These are phyloP conservation scores for Gyrodon lividus DNA, from an alignment of 768 basidiomycete genomes.

Conservation along the genomic window DNA sequence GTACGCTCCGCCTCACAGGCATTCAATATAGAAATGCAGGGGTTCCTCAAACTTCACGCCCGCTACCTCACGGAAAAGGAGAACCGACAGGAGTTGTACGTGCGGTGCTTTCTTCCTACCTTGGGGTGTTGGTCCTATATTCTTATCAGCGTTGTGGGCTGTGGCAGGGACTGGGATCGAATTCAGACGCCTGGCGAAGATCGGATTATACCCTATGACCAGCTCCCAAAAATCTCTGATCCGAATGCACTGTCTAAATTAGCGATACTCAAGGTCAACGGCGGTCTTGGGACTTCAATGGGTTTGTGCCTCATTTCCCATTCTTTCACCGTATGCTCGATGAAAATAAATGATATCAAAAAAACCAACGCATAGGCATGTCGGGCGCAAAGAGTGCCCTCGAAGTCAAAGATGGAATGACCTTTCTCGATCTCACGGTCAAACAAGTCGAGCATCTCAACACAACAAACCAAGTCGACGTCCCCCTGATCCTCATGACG, in stretches of 20 bases:
- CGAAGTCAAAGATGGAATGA: slow-evolving; percentile 97
- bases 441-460: slow-evolving; percentile 96
- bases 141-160: slow-evolving; percentile 6
- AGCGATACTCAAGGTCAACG: slow-evolving; percentile 94
- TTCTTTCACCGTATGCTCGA: neutral
- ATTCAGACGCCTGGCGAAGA: slow-evolving; percentile 86
- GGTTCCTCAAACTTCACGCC: slow-evolving; percentile 94
- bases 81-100: slow-evolving; percentile 83
- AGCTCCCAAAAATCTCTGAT: slow-evolving; percentile 60
- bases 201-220: slow-evolving; percentile 80
- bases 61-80: slow-evolving; percentile 90
- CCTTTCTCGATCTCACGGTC: slow-evolving; percentile 92
- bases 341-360: slow-evolving; percentile 1
- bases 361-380: slow-evolving; percentile 51
- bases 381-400: slow-evolving; percentile 89
- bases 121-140: slow-evolving; percentile 6
- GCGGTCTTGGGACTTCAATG: slow-evolving; percentile 90
- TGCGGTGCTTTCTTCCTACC: slow-evolving; percentile 10
- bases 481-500: slow-evolving; percentile 98
- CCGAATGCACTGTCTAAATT: slow-evolving; percentile 81
- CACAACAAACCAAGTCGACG: slow-evolving; percentile 78
- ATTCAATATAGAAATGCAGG: slow-evolving; percentile 95
- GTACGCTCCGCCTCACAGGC: slow-evolving; percentile 38
- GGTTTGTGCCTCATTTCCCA: slow-evolving; percentile 42
- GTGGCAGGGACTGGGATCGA: slow-evolving; percentile 78